Evolutionary conservation across 2,329 filamentous ascomycete genomes (phyloP).

Genomic region (Zarea fungicola): DNA sequence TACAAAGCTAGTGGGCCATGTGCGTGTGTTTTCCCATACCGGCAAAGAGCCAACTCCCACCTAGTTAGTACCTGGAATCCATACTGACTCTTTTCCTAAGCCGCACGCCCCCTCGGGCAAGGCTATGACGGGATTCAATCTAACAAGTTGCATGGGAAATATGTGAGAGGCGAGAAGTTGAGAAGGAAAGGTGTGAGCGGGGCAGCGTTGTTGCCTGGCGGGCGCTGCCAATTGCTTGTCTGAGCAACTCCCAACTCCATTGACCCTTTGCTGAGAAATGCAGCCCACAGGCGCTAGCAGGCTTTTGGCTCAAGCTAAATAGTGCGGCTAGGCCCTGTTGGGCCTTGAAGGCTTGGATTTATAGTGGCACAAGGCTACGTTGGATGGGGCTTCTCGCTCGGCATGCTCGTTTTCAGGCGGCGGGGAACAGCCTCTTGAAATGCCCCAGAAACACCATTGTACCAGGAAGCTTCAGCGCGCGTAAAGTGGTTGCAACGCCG

Average conservation of each 20-base stretch:
- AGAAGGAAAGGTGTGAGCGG: slow-evolving; percentile 11
- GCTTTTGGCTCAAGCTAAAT: neutral
- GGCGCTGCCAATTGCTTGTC: slow-evolving; percentile 15
- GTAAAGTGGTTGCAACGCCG: slow-evolving; percentile 13
- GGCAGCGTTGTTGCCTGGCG: slow-evolving; percentile 30
- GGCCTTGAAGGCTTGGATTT: too few relatives aligned
- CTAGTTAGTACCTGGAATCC: too few relatives aligned
- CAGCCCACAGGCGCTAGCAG: neutral
- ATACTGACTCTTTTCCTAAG: neutral
- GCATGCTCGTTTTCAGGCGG: neutral
- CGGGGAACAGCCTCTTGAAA: slow-evolving; percentile 1
- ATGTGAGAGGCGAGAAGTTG: neutral
- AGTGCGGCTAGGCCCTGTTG: too few relatives aligned
- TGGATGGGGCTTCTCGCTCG: too few relatives aligned
- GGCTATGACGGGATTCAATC: neutral
- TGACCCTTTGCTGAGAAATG: slow-evolving; percentile 8
- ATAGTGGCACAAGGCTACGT: too few relatives aligned
- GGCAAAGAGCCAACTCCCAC: too few relatives aligned
- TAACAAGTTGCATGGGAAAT: neutral
- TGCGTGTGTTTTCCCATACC: neutral
- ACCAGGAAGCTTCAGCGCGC: neutral
- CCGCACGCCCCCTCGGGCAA: neutral
- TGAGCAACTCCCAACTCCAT: neutral
- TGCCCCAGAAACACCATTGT: slow-evolving; percentile 9
- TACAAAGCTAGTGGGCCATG: slow-evolving; percentile 3